phyloP scores from a whole-genome alignment of 2,329 filamentous ascomycete genomes.

The Fusarium coicis region DNA sequence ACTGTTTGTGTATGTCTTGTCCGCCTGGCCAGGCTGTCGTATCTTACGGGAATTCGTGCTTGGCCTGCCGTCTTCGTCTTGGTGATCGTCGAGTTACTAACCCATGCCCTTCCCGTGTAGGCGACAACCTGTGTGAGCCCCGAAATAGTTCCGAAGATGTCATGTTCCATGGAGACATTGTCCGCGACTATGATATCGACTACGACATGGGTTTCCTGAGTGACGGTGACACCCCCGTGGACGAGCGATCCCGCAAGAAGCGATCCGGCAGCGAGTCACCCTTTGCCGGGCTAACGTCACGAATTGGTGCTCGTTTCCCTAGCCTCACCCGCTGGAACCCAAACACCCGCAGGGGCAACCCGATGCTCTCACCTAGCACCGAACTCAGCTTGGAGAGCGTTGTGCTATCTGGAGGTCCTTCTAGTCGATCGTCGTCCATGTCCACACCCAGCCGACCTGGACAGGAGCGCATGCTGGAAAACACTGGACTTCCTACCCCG shows the following conservation, averaged over 20 bases:
- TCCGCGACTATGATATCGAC: constrained; percentile 62
- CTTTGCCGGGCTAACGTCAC: constrained; percentile 70
- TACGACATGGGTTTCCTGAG: constrained; percentile 76
- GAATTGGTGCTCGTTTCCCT: constrained; percentile 71
- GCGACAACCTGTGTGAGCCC: constrained; percentile 71
- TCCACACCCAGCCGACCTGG: constrained; percentile 67
- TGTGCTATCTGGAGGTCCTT: constrained; percentile 71
- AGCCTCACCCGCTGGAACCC: constrained; percentile 63
- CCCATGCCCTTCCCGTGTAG: constrained; percentile 51
- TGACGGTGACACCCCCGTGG: constrained; percentile 66
- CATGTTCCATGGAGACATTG: constrained; percentile 50
- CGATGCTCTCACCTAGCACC: constrained; percentile 72
- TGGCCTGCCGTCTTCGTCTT: constrained; percentile 4
- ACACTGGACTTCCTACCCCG: constrained; percentile 69
- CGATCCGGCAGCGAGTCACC: constrained; percentile 67
- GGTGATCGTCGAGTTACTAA: constrained; percentile 24
- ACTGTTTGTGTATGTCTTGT: constrained; percentile 77
- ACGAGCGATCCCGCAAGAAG: constrained; percentile 63
- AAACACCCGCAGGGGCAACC: constrained; percentile 55
- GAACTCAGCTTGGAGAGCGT: constrained; percentile 85
- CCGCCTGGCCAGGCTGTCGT: constrained; percentile 9
- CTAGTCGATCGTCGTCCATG: constrained; percentile 82
- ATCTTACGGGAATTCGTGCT: constrained; percentile 6
- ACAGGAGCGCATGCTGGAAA: constrained; percentile 60
- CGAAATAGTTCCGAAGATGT: constrained; percentile 56